Evolutionary conservation across 2,329 filamentous ascomycete species (phyloP).

Genomic region (Didymella arachidicola): DNA sequence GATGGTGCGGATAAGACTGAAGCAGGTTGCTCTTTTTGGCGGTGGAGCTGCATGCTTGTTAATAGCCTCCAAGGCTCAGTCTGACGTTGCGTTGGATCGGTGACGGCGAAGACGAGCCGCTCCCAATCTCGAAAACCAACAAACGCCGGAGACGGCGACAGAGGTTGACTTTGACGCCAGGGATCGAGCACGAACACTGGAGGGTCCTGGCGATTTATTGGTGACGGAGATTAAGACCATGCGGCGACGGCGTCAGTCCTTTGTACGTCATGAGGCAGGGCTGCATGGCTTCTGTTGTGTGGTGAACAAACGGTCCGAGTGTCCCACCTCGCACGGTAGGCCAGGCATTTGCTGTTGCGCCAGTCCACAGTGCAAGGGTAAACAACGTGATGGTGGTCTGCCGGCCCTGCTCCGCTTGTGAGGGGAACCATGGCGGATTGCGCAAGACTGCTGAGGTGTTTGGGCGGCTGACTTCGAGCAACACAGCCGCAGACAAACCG

Average conservation of each 20-base stretch:
- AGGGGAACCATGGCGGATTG: slow-evolving; percentile 27
- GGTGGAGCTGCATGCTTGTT: not conserved
- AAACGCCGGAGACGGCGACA: not conserved
- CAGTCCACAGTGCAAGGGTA: slow-evolving; percentile 14
- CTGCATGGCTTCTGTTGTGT: slow-evolving; percentile 12
- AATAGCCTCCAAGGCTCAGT: not conserved
- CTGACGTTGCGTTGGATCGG: not conserved
- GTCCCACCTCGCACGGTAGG: slow-evolving; percentile 18
- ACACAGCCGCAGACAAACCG: slow-evolving; percentile 47
- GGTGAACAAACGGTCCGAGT: slow-evolving; percentile 13
- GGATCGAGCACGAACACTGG: slow-evolving; percentile 25
- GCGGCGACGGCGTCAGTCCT: slow-evolving; percentile 2
- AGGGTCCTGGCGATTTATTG: slow-evolving; percentile 16
- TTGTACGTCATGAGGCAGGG: slow-evolving; percentile 19
- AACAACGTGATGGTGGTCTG: slow-evolving; percentile 8
- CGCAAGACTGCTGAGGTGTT: slow-evolving; percentile 23
- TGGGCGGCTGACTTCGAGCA: slow-evolving; percentile 39
- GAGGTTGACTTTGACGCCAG: slow-evolving; percentile 11
- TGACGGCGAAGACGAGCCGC: not conserved
- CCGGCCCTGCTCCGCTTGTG: slow-evolving; percentile 6
- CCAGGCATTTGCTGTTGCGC: slow-evolving; percentile 8
- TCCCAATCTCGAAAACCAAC: slow-evolving; percentile 1
- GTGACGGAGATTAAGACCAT: slow-evolving; percentile 28
- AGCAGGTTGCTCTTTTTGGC: not conserved
- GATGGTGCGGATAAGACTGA: slow-evolving; percentile 3